Base-by-base conservation (phyloP, 2,329 filamentous ascomycete species). In the Aureobasidium zeae region DNA sequence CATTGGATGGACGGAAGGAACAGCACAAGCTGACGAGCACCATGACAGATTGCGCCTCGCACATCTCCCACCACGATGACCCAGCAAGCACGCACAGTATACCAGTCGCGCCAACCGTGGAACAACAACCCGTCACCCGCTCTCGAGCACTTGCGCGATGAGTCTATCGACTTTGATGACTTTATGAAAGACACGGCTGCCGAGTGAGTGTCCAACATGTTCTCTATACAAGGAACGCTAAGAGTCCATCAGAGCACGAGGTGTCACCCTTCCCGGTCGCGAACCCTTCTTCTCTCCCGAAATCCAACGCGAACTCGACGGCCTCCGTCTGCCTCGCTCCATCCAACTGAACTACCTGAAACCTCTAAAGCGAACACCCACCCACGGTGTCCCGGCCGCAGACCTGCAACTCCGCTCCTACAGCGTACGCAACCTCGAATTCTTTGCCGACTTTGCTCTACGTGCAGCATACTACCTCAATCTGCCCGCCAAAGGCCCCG, bases 331-430 rank as follows among this genome's bases (percentile, higher is more conserved):
- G 28, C 88, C 88, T 26, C 77, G 86, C 55, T 77, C 81, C 50
- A 78, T 96, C 21, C 84, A 93, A 67, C 85, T 89, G 26, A 71
- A 93, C 32, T 91, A 94, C 64, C 75, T 95, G 37, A 78, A 81
- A 50, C 89, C 91, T 12, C 72, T 96, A 39, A 85, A 83, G 55
- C 81, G 84, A 50, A 69, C 77, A 58, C 72, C 83, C 33, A 65
- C 80, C 57, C 80, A 85, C 59, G 86, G 86, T 39, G 76, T 94
- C 25, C 87, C 87, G 10, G 79, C 83, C 9, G 94, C 86, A 68
- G 82, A 95, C 62, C 79, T 98, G 24, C 91, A 98, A 62, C 70
- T 98, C 36, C 86, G 91, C 53, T 94, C 89, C 24, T 98, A 86
- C 72, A 87, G 76, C 56, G 71, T 88, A 25, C 86, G 87, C 48